Evolutionary conservation across 768 basidiomycete genomes (phyloP), one percentile per base, ranked within the genome.

Genomic region (Hygrocybe coccinea): DNA sequence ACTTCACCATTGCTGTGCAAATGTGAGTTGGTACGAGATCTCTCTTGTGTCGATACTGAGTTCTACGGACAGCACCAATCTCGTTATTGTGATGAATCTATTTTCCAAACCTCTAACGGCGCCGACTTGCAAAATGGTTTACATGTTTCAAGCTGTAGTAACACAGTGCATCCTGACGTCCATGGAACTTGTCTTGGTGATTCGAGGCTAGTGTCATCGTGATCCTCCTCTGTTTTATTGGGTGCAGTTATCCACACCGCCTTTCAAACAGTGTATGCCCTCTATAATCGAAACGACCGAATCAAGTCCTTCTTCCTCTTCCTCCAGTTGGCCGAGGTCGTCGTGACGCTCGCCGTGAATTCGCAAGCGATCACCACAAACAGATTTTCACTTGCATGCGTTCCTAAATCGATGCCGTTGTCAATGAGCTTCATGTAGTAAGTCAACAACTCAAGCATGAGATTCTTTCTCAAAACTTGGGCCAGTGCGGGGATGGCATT

Each of bases 101-200:
- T 15, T 4, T 14, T 11, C 39, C 3, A 4, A 41, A n/a, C 37
- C 37, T 38, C 10, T 41, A 5, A 5, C 39, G 39, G 39, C 14
- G 15, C 29, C 29, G 7, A 38, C 37, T 9, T 45, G 58, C 52
- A 12, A 53, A 52, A 36, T 44, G 62, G 35, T 50, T 35, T 68
- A 65, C 54, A 55, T 56, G 11, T 50, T 60, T 34, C 68, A 69
- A 57, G 67, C 69, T 10, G 19, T 71, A 5, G 55, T 65, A 6
- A 65, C 65, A 5, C 63, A 64, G 2, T 46, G 64, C 11, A 56
- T 60, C 3, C 60, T 67, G 39, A 58, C 56, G 21, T 52, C 60
- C 8, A 61, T 69, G 25, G 70, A 71, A 55, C 54, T 67, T 22
- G 65, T 70, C n/a, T 59, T 71, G 50, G 67, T 70, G 66, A 57